Evolutionary conservation across 441 rosid species (phyloP).

Genomic region (Gossypium davidsonii): DNA sequence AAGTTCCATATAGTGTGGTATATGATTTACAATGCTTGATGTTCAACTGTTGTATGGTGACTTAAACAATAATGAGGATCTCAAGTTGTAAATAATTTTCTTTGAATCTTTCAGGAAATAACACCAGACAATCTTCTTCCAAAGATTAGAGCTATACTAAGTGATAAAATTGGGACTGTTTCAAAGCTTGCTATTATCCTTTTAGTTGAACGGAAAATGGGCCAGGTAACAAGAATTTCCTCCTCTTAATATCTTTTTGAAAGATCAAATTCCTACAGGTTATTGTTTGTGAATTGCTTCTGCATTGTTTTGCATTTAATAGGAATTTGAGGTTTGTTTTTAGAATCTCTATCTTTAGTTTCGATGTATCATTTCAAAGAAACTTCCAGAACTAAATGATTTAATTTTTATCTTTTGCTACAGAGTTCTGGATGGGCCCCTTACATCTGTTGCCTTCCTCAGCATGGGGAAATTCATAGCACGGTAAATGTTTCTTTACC

Average conservation of each 20-base stretch:
- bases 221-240: constrained; percentile 35
- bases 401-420: constrained; percentile 9
- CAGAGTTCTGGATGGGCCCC: constrained; percentile 74
- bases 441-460: constrained; percentile 65
- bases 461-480: constrained; percentile 52
- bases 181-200: constrained; percentile 59
- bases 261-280: not conserved
- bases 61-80: not conserved
- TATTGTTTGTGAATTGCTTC: constrained; percentile 14
- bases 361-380: not conserved
- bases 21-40: not conserved
- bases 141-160: constrained; percentile 33
- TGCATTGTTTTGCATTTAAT: not conserved
- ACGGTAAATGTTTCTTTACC: constrained; percentile 34
- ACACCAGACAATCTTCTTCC: constrained; percentile 49
- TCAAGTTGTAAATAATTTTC: not conserved
- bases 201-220: constrained; percentile 43
- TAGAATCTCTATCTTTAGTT: not conserved
- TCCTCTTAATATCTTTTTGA: not conserved
- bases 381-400: constrained; percentile 7
- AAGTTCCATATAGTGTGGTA: constrained; percentile 65
- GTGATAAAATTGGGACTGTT: constrained; percentile 36
- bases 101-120: constrained; percentile 52
- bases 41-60: constrained; percentile 2
- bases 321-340: not conserved